Evolutionary conservation across 2,329 filamentous ascomycete genomes (phyloP), one percentile per base, ranked within the genome.

Genomic region (Fusarium marasasianum): DNA sequence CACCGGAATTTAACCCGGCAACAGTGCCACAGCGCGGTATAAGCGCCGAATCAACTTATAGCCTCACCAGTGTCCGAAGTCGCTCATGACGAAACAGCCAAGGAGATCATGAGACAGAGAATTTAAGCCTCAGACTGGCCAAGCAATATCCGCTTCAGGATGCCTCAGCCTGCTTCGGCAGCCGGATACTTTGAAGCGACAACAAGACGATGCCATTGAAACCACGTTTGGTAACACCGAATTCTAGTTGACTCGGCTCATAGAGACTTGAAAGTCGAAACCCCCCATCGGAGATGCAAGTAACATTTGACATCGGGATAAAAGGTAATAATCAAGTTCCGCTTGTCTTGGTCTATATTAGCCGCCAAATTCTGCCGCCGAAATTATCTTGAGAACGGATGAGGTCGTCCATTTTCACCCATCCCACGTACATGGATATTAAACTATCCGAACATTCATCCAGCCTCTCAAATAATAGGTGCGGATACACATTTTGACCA

Each of bases 1-100:
- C 75, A 75, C 75, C 70, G 75, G 76, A 66, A 65, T 76, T 70
- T 68, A 73, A 71, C 71, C 77, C 75, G 75, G 60, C 63, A 74
- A 65, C 53, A 74, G 61, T 69, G 51, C 65, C 59, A 62, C 57
- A 56, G 63, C 60, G 69, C 74, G 76, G 77, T 74, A 69, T 75
- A 66, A 66, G 63, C 72, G 63, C 74, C 77, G 77, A 76, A 54
- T 64, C 59, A 58, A 59, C 43, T 53, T 38, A 43, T 73, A 76
- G 68, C 69, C 68, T 73, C 69, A 66, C 63, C 64, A 67, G 67
- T 58, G 69, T 74, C 77, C 77, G 77, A 78, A 74, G 57, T 78
- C 74, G 77, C 77, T 75, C 70, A 73, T 62, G 70, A 69, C 58
- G 63, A 70, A 70, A 69, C 61, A 65, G 24, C 41, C 58, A 53